Evolutionary conservation across 1,284 basidiomycete species (phyloP).

Genomic region (Ganoderma multipileum): DNA sequence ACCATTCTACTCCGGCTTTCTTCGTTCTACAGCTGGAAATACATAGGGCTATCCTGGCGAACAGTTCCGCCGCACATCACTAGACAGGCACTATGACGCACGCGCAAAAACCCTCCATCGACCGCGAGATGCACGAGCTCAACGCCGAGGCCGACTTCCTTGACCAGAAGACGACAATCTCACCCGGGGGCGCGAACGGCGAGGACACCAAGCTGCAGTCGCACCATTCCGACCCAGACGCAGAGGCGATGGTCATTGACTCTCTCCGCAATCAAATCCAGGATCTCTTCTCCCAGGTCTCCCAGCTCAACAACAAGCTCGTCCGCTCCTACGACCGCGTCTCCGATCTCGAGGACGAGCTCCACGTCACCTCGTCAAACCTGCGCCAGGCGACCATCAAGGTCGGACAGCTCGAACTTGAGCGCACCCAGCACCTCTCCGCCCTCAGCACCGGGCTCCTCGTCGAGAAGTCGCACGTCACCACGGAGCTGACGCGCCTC

Average conservation of each 20-base stretch:
- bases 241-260: conserved; percentile 77
- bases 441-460: conserved; percentile 88
- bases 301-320: conserved; percentile 91
- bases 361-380: conserved; percentile 71
- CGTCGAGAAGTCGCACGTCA: conserved; percentile 93
- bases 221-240: conserved; percentile 51
- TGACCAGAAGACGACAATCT: conserved; percentile 38
- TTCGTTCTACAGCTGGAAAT: background rate
- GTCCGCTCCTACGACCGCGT: conserved; percentile 92
- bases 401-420: conserved; percentile 75
- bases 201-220: conserved; percentile 32
- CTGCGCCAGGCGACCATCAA: conserved; percentile 66
- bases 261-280: conserved; percentile 84
- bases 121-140: conserved; percentile 42
- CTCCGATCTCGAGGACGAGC: conserved; percentile 91
- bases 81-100: conserved; percentile 25
- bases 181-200: conserved; percentile 32
- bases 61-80: background rate
- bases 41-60: conserved; percentile 7
- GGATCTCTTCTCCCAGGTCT: conserved; percentile 89
- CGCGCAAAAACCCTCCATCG: conserved; percentile 30
- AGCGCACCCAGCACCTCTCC: conserved; percentile 78
- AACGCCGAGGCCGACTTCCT: conserved; percentile 42
- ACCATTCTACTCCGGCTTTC: background rate
- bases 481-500: conserved; percentile 88